These are phyloP conservation scores for Pseudocercospora eumusae DNA, from an alignment of 2,329 filamentous ascomycete species.

Conservation along the genomic window DNA sequence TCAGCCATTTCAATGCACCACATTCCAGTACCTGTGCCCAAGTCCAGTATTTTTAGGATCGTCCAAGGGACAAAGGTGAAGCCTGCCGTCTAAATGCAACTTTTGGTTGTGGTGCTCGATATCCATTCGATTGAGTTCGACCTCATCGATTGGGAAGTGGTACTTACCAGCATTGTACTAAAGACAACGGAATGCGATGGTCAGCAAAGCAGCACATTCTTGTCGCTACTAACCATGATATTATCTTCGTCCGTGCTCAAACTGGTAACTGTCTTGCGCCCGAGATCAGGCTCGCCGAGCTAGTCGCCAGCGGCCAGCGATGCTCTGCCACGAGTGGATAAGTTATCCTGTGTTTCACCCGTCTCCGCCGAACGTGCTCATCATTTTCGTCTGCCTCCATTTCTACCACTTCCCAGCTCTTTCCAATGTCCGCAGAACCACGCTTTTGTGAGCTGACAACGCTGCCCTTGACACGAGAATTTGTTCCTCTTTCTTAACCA, in stretches of 20 bases:
- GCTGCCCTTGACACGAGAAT: neutral
- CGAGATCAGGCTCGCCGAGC: conserved; percentile 23
- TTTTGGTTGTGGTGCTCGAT: conserved; percentile 39
- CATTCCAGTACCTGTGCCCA: conserved; percentile 48
- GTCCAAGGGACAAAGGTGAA: conserved; percentile 48
- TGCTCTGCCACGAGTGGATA: neutral
- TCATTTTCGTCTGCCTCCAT: conserved; percentile 35
- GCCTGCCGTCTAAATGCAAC: conserved; percentile 34
- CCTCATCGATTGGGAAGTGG: conserved; percentile 40
- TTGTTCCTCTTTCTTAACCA: neutral
- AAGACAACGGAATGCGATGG: neutral
- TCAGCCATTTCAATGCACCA: conserved; percentile 42
- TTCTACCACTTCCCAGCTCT: neutral
- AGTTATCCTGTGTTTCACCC: conserved; percentile 1
- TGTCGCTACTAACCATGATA: conserved; percentile 30
- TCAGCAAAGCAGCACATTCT: conserved; percentile 3
- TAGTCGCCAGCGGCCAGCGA: conserved; percentile 30
- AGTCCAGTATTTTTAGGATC: conserved; percentile 49
- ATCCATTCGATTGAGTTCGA: conserved; percentile 37
- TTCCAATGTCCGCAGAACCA: neutral
- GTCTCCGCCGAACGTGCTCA: conserved; percentile 34
- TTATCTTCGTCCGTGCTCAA: conserved; percentile 34
- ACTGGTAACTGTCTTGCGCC: conserved; percentile 22
- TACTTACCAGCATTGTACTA: conserved; percentile 35
- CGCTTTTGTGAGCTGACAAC: neutral